Base-by-base conservation (phyloP, 176 grass and related monocot species). In the Neostapfia colusana region DNA sequence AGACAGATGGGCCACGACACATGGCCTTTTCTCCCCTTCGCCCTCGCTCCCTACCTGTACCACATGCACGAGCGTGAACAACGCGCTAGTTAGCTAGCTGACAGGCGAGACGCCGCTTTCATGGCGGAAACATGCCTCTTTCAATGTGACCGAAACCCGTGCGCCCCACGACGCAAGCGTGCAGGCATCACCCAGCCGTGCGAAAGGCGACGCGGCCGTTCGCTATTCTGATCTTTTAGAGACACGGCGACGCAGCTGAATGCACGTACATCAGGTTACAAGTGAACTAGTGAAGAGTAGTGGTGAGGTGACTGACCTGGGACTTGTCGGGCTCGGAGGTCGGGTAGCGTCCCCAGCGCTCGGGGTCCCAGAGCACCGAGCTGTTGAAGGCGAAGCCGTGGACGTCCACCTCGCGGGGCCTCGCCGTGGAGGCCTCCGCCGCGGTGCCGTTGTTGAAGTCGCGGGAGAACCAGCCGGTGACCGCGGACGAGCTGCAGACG, bases 291-390 rank as follows among this genome's bases (percentile, higher is more conserved):
- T 60, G 54, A 44, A 20, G 9, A 23, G 20, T 73, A 24, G 14
- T 44, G 26, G 8, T 31, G 20, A 74, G 42, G 24, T 13, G 80
- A 48, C 83, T 73, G 51, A 95, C 92, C 92, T 95, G 92, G 17
- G 92, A 95, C 50, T 88, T 95, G 86, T 95, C 92, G 39, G 92
- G 89, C 81, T 91, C 80, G 70, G 92, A 91, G 67, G 92, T 89
- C 36, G 92, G 92, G 86, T 85, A 84, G 16, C 92, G 92, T 11
- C 92, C 92, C 92, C 92, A 95, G 68, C 92, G 85, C 86, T 95
- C 92, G 55, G 92, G 92, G 84, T 95, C 92, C 92, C 92, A 95
- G 25, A 95, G 86, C 70, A 95, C 87, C 0, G 92, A 95, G 83
- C 92, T 95, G 80, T 95, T 95, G 86, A 95, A 95, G 36, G 92